Percentiles rank a stretch among this genome's conserved stretches.
Evolutionary conservation across 208 protist species (phyloP).

Genomic region (Crithidia acanthocephali): DNA sequence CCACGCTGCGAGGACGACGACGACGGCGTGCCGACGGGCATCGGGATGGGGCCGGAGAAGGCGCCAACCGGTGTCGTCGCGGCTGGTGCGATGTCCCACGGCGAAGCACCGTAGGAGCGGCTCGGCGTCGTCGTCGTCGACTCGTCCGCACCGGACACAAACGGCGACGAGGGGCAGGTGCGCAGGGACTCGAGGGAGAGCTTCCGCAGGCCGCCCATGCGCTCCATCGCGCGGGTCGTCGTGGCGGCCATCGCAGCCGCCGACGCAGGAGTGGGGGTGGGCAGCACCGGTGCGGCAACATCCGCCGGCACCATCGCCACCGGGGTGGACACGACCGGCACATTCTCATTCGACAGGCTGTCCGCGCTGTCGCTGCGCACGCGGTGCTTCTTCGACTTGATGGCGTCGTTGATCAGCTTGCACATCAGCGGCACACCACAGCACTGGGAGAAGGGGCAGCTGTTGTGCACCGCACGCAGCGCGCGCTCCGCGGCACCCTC

Average conservation of each 20-base stretch:
- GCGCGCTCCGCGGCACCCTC: conserved; percentile 60
- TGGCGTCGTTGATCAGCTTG: conserved; percentile 28
- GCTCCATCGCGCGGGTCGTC: neutral
- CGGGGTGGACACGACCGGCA: neutral
- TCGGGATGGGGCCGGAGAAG: neutral
- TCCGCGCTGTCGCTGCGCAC: neutral
- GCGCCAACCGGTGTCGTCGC: conserved; percentile 5
- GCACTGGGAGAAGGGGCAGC: conserved; percentile 45
- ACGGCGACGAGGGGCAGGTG: neutral
- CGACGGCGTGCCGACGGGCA: conserved; percentile 10
- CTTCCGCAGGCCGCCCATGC: conserved; percentile 1
- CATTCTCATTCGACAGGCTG: neutral
- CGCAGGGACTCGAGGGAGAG: conserved; percentile 19
- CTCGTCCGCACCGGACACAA: conserved; percentile 21
- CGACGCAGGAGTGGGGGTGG: neutral
- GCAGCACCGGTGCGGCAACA: neutral
- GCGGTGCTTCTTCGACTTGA: conserved; percentile 24
- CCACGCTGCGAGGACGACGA: conserved; percentile 22
- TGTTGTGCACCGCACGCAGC: conserved; percentile 47
- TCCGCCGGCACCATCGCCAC: neutral
- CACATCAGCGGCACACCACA: conserved; percentile 39
- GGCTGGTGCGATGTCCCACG: conserved; percentile 10
- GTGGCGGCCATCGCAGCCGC: neutral
- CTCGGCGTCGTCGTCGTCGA: conserved; percentile 18
- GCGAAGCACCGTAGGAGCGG: conserved; percentile 15